These are phyloP conservation scores for Uronychia setigera DNA, from an alignment of 73 alveolate genomes.

Conservation along the genomic window DNA sequence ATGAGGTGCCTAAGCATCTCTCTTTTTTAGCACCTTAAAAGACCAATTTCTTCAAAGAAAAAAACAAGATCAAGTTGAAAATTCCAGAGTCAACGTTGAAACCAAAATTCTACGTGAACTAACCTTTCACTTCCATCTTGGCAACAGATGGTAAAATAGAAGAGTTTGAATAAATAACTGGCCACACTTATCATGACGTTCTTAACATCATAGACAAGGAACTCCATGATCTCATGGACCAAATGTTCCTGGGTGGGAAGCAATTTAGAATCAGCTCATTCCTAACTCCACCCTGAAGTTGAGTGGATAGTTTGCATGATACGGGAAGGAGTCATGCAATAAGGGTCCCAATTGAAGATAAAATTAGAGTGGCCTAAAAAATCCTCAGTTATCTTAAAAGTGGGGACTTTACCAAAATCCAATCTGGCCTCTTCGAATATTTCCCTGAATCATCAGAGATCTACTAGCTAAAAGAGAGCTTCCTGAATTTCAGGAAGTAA, in stretches of 20 bases:
- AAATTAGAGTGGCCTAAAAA: neutral
- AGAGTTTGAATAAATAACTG: neutral
- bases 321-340: too few species aligned
- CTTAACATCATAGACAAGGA: neutral
- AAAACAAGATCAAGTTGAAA: neutral
- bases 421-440: neutral
- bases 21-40: neutral
- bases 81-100: neutral
- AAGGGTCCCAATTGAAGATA: neutral
- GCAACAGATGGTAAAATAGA: neutral
- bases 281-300: neutral
- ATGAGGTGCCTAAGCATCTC: too few species aligned
- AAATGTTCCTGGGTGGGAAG: neutral
- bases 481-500: neutral
- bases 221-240: neutral
- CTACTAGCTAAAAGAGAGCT: neutral
- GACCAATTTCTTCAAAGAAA: neutral
- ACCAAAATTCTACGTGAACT: neutral
- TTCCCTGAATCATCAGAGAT: neutral
- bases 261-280: neutral
- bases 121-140: neutral
- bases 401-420: neutral
- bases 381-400: neutral
- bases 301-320: too few species aligned
- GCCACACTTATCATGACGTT: neutral